Evolutionary conservation across 2,329 filamentous ascomycete species (phyloP), one percentile per base, ranked within the genome.

Genomic region (Plenodomus tracheiphilus): DNA sequence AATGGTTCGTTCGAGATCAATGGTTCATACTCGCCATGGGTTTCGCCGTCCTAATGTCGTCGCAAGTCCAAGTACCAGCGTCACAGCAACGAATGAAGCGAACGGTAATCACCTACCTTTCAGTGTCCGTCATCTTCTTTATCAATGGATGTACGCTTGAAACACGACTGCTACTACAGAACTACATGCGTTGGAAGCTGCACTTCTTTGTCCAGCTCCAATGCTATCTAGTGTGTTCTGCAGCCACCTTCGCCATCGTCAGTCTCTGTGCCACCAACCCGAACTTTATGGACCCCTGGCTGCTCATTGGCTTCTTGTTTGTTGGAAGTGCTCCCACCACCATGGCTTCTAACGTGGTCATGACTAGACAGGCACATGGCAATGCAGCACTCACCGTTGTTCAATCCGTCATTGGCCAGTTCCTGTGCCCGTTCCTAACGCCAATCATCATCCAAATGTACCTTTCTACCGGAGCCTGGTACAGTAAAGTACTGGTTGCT

Each of bases 311-410:
- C 9, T 82, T 89, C 66, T 78, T 89, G 2, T 81, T 87, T 34
- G 78, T 84, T 1, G 80, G 83, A n/a, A 86, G 82, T 62, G 81
- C 88, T 4, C 86, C 87, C 1, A 90, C 87, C 0, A 89, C 87
- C 0, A 87, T 89, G 60, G 81, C 85, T 7, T 88, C 84, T 39
- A 89, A 89, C 65, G 84, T 88, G 7, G 84, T 89, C 35, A 89
- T 89, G 85, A 89, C 87, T 5, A 75, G 85, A 20, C 78, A 83
- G 34, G 83, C 87, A 0, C 83, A 85, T 32, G 87, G 87, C 4
- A 87, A 89, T 37, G 58, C 66, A 0, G 70, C 70, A 1, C 59
- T 73, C 3, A 72, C 70, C 0, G 64, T 75, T 0, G 85, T 89
- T 25, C 85, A 88, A 62, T 86, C 88, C 1, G 79, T 88, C 8